These are phyloP conservation scores for Canna indica DNA, from an alignment of 176 grass and related monocot species.

Conservation along the genomic window DNA sequence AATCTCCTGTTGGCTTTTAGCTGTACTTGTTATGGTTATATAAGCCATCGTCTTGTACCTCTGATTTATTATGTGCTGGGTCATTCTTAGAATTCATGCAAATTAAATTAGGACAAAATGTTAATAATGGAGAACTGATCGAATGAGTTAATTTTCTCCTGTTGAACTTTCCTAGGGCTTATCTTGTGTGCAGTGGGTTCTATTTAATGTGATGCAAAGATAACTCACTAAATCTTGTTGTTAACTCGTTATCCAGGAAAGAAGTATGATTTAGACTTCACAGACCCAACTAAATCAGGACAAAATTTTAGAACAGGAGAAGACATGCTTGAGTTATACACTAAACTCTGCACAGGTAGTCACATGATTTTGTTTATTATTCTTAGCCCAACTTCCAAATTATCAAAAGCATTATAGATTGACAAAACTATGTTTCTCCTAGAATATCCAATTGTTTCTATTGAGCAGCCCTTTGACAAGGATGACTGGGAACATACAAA, in stretches of 20 bases:
- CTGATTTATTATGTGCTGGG: background rate
- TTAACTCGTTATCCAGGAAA: conserved; percentile 82
- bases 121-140: background rate
- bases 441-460: conserved; percentile 91
- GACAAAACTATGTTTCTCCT: conserved; percentile 12
- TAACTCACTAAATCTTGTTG: too few relatives aligned
- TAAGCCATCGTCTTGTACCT: background rate
- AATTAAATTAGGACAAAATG: background rate
- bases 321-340: conserved; percentile 91
- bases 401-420: background rate
- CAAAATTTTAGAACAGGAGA: conserved; percentile 78
- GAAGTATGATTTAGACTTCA: conserved; percentile 94
- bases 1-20: background rate
- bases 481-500: conserved; percentile 96
- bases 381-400: background rate
- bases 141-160: background rate
- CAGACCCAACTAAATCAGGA: conserved; percentile 45
- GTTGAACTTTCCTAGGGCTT: background rate
- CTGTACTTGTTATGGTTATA: background rate
- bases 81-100: background rate
- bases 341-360: conserved; percentile 70
- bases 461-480: conserved; percentile 94
- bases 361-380: conserved; percentile 7
- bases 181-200: background rate
- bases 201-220: background rate